Conservation (phyloP, 495 filamentous ascomycete species). For the Penicillium cinerascens region DNA sequence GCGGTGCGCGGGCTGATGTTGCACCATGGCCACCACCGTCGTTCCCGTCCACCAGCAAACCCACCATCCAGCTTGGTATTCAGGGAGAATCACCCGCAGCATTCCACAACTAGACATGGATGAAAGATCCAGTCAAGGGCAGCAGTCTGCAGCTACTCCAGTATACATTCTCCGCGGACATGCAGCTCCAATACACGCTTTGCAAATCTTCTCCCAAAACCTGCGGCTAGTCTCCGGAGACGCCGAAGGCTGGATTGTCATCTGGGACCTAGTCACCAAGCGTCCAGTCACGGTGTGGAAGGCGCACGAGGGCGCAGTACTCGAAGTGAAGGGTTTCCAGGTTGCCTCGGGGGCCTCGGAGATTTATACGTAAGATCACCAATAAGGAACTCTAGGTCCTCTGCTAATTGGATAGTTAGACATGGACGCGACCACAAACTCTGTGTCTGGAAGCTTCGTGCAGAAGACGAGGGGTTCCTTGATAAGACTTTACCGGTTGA, state of each 20-base stretch:
- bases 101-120: background rate
- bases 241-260: slow-evolving; percentile 81
- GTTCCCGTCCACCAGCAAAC: background rate
- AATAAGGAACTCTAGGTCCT: background rate
- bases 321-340: slow-evolving; percentile 63
- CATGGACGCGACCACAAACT: slow-evolving; percentile 90
- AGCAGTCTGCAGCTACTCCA: slow-evolving; percentile 61
- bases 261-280: slow-evolving; percentile 82
- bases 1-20: background rate
- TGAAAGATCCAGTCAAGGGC: background rate
- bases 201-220: slow-evolving; percentile 69
- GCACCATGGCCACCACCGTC: background rate
- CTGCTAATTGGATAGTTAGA: slow-evolving; percentile 38
- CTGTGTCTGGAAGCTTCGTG: slow-evolving; percentile 72
- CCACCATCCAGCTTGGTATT: background rate
- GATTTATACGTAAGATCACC: slow-evolving; percentile 60
- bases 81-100: background rate
- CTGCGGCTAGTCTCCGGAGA: slow-evolving; percentile 80
- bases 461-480: slow-evolving; percentile 53
- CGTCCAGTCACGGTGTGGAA: slow-evolving; percentile 83
- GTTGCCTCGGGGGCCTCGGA: slow-evolving; percentile 50
- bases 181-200: slow-evolving; percentile 71
- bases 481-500: slow-evolving; percentile 71
- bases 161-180: slow-evolving; percentile 88
- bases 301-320: slow-evolving; percentile 73